Percentiles rank a stretch among this genome's conserved stretches.
Conservation (phyloP, 2,329 filamentous ascomycete species). For the Pseudogymnoascus sp. region DNA sequence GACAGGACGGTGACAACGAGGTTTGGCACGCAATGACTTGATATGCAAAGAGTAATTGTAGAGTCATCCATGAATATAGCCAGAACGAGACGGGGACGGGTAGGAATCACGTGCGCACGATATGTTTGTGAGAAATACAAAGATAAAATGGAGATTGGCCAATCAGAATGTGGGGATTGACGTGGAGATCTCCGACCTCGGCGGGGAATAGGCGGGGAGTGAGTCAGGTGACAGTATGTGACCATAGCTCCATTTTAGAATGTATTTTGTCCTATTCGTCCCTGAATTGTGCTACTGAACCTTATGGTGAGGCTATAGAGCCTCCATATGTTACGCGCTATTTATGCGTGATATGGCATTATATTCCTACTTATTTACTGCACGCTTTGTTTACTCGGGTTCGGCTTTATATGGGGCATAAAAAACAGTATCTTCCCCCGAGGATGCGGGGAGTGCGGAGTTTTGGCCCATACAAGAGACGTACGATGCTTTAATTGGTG, state of each 20-base stretch:
- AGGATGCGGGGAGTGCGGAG: slow-evolving; percentile 3
- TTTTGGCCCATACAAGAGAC: not conserved
- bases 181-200: slow-evolving; percentile 5
- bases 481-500: not conserved
- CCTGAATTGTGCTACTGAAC: not conserved
- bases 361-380: not conserved
- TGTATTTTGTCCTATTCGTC: slow-evolving; percentile 2
- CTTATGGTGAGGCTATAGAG: not conserved
- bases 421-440: not conserved
- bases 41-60: slow-evolving; percentile 2
- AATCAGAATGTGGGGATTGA: not conserved
- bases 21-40: slow-evolving; percentile 4
- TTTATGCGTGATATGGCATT: not conserved
- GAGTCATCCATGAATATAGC: slow-evolving; percentile 9
- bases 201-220: slow-evolving; percentile 2
- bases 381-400: not conserved
- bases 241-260: not conserved
- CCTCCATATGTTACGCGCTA: not conserved
- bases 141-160: slow-evolving; percentile 1
- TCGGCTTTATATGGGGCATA: not conserved
- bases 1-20: not conserved
- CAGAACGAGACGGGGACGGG: not conserved
- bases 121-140: slow-evolving; percentile 1
- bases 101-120: slow-evolving; percentile 1
- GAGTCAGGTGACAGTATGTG: slow-evolving; percentile 2